Evolutionary conservation across 1,284 basidiomycete genomes (phyloP).

Genomic region (Marasmius fiardii): DNA sequence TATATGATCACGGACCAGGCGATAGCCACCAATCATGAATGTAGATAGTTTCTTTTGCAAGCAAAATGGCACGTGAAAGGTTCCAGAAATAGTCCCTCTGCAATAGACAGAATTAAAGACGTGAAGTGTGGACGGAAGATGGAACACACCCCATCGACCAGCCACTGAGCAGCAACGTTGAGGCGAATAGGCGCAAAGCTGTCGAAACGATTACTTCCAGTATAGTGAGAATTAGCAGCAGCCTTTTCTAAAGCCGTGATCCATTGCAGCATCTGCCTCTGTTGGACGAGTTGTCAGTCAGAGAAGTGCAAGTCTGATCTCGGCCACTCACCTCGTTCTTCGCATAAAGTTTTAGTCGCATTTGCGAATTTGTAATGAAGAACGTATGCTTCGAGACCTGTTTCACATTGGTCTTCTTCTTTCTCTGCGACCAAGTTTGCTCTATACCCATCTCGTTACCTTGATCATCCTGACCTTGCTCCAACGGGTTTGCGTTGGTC

Average conservation of each 20-base stretch:
- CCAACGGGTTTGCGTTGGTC: slow-evolving; percentile 61
- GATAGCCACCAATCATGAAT: slow-evolving; percentile 98
- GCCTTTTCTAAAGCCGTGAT: slow-evolving; percentile 90
- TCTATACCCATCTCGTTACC: slow-evolving; percentile 17
- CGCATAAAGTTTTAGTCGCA: slow-evolving; percentile 84
- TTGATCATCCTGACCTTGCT: slow-evolving; percentile 24
- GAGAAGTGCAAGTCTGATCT: background rate
- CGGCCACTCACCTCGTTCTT: slow-evolving; percentile 68
- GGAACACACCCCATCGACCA: slow-evolving; percentile 88
- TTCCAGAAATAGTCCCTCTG: slow-evolving; percentile 98
- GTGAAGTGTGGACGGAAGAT: background rate
- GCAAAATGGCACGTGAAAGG: slow-evolving; percentile 87
- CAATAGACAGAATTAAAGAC: slow-evolving; percentile 8
- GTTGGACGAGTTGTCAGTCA: slow-evolving; percentile 4
- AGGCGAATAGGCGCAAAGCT: slow-evolving; percentile 93
- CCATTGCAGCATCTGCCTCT: slow-evolving; percentile 98
- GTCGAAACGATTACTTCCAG: slow-evolving; percentile 82
- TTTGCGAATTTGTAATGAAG: slow-evolving; percentile 90
- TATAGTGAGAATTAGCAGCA: slow-evolving; percentile 77
- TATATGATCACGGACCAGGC: slow-evolving; percentile 49
- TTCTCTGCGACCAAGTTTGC: slow-evolving; percentile 29
- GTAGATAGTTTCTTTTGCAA: slow-evolving; percentile 88
- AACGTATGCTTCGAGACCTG: slow-evolving; percentile 91
- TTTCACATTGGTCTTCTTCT: slow-evolving; percentile 39
- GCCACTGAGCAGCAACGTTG: slow-evolving; percentile 96